Evolutionary conservation across 1,284 basidiomycete species (phyloP).

Genomic region (Agaricales sp.): DNA sequence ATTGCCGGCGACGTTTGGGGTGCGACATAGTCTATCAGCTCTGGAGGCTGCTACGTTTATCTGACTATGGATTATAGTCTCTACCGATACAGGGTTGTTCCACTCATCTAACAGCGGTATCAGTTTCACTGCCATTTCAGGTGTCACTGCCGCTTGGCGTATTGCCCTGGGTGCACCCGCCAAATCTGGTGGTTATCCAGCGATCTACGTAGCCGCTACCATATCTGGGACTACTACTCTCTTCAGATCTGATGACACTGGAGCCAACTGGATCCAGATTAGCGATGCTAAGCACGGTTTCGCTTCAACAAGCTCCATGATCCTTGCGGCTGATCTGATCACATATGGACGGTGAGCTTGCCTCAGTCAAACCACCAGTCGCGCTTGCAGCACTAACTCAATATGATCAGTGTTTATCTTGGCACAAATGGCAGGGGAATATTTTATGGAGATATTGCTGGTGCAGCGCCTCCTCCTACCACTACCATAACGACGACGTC

Average conservation of each 20-base stretch:
- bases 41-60: constrained; percentile 11
- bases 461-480: constrained; percentile 26
- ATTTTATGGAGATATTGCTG: constrained; percentile 42
- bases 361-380: no score
- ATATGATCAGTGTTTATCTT: constrained; percentile 39
- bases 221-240: constrained; percentile 37
- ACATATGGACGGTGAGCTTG: constrained; percentile 39
- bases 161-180: constrained; percentile 48
- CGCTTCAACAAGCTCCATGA: constrained; percentile 36
- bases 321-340: constrained; percentile 41
- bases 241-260: constrained; percentile 49
- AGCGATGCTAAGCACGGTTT: constrained; percentile 54
- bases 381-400: no score
- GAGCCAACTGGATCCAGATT: constrained; percentile 50
- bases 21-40: background rate
- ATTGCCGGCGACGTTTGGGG: constrained; percentile 22
- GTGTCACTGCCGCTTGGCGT: constrained; percentile 42
- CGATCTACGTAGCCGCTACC: constrained; percentile 45
- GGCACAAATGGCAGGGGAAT: constrained; percentile 59
- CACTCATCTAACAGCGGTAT: constrained; percentile 45
- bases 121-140: constrained; percentile 36
- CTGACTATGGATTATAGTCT: constrained; percentile 40
- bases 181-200: constrained; percentile 38
- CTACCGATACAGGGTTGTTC: constrained; percentile 49
- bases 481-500: constrained; percentile 15